These are phyloP conservation scores for Suhomyces emberorum DNA, from an alignment of 805 yeast genomes.

Conservation along the genomic window DNA sequence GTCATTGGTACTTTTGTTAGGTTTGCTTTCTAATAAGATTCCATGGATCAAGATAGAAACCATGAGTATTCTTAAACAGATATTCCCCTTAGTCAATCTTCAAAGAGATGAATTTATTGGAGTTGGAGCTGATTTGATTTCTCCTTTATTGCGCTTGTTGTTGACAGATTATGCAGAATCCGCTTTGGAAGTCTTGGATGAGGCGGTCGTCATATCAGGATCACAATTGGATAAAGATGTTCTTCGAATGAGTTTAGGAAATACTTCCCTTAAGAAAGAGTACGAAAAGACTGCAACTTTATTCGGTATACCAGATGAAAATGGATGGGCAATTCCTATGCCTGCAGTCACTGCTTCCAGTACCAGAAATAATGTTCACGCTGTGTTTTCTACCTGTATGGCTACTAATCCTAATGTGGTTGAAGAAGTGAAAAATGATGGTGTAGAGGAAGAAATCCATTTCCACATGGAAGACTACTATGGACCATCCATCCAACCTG, in stretches of 20 bases:
- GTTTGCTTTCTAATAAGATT: constrained; percentile 71
- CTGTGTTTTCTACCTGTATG: constrained; percentile 86
- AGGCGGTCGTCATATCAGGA: constrained; percentile 80
- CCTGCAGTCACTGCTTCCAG: constrained; percentile 87
- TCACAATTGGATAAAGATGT: constrained; percentile 89
- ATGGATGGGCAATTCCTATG: constrained; percentile 97
- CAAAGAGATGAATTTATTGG: constrained; percentile 77
- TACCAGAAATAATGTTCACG: constrained; percentile 90
- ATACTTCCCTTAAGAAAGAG: constrained; percentile 69
- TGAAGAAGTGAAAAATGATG: constrained; percentile 29
- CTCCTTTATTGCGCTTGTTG: constrained; percentile 77
- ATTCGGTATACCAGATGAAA: constrained; percentile 91
- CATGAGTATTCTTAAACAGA: constrained; percentile 65
- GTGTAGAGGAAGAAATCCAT: constrained; percentile 40
- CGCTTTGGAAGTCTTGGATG: constrained; percentile 88
- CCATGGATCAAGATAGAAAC: constrained; percentile 81
- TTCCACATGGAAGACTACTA: constrained; percentile 63
- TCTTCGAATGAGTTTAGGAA: constrained; percentile 87
- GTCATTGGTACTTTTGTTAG: constrained; percentile 69
- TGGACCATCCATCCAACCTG: constrained; percentile 25
- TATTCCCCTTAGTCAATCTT: constrained; percentile 76
- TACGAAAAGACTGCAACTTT: constrained; percentile 83
- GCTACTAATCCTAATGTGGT: constrained; percentile 31
- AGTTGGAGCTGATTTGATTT: constrained; percentile 90
- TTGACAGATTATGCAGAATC: constrained; percentile 85